These are phyloP conservation scores for Lachnellula suecica DNA, from an alignment of 2,329 filamentous ascomycete genomes.

Conservation along the genomic window DNA sequence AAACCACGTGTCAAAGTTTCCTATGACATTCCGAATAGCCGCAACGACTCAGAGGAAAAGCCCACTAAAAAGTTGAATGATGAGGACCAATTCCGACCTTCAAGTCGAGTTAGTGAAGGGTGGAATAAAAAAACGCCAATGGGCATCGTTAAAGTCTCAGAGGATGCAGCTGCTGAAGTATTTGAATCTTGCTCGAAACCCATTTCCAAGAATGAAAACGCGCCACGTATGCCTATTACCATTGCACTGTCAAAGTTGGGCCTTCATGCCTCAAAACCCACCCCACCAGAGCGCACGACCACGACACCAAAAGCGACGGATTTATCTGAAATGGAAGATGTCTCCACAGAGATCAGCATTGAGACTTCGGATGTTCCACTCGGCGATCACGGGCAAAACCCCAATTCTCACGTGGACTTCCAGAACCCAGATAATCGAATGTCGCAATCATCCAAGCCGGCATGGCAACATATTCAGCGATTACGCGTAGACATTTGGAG, in stretches of 20 bases:
- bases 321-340: background rate
- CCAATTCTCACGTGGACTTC: background rate
- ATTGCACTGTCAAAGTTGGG: background rate
- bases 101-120: background rate
- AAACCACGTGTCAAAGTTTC: background rate
- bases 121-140: background rate
- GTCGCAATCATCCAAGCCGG: background rate
- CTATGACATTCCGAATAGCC: background rate
- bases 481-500: constrained; percentile 7
- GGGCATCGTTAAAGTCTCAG: background rate
- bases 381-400: background rate
- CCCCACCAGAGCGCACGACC: background rate
- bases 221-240: background rate
- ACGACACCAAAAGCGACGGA: background rate
- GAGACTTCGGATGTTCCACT: background rate
- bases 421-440: background rate
- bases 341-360: background rate
- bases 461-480: background rate
- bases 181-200: background rate
- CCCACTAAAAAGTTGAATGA: background rate
- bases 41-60: background rate
- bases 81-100: background rate
- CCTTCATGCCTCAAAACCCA: background rate
- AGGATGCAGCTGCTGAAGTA: background rate
- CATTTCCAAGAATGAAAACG: background rate